These are phyloP conservation scores for Apiospora koreana DNA, from an alignment of 2,329 filamentous ascomycete species.

Conservation along the genomic window DNA sequence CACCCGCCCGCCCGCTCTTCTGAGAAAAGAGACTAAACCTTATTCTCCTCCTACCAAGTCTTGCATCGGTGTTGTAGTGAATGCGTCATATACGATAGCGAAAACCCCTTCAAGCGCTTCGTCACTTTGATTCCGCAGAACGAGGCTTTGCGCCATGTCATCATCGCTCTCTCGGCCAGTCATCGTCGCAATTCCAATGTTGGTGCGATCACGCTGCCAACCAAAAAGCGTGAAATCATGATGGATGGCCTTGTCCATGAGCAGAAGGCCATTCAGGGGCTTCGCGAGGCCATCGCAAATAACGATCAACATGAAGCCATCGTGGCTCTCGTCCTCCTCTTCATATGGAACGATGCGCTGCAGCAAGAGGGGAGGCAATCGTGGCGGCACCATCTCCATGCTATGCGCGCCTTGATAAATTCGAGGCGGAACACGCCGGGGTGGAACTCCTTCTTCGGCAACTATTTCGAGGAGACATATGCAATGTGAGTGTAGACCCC, in stretches of 20 bases:
- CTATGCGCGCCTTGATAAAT: constrained; percentile 14
- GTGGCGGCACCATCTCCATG: constrained; percentile 14
- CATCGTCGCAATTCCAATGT: constrained; percentile 2
- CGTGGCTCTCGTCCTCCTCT: constrained; percentile 12
- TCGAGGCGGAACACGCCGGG: not conserved
- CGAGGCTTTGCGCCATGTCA: constrained; percentile 8
- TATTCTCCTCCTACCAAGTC: not conserved
- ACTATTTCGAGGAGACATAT: constrained; percentile 8
- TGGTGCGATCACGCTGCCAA: not conserved
- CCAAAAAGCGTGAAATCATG: not conserved
- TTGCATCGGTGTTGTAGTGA: constrained; percentile 10
- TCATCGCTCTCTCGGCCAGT: not conserved
- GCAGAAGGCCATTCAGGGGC: constrained; percentile 12
- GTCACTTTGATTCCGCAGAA: constrained; percentile 9
- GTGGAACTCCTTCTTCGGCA: constrained; percentile 5
- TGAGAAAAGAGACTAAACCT: not conserved
- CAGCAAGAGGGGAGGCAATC: constrained; percentile 13
- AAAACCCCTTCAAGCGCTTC: constrained; percentile 10
- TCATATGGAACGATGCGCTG: constrained; percentile 15
- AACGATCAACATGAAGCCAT: constrained; percentile 13
- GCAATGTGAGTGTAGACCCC: not conserved
- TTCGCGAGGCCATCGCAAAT: constrained; percentile 10
- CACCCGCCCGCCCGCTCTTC: not conserved
- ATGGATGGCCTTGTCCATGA: constrained; percentile 13
- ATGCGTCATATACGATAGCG: constrained; percentile 11